A percentile compares a stretch with the other conserved stretches of the same genome.
Evolutionary conservation across 2,329 filamentous ascomycete species (phyloP).

Genomic region (Sarocladiaceae sp.): DNA sequence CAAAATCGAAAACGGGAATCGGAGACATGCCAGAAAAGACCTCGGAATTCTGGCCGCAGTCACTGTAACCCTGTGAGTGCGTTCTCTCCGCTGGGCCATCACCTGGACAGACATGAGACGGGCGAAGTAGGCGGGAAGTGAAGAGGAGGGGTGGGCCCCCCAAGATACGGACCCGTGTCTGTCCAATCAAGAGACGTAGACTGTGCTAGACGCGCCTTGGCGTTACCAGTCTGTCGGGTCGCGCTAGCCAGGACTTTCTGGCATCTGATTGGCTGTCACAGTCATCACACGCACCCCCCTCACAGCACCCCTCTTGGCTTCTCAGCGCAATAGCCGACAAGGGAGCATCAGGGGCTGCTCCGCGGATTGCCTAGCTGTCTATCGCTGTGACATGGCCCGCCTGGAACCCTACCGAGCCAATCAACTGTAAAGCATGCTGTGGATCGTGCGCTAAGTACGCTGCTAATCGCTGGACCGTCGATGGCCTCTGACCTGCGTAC

Average conservation of each 20-base stretch:
- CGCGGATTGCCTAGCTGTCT: background rate
- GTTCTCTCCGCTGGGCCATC: no score
- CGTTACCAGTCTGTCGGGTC: slow-evolving; percentile 32
- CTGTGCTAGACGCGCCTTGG: slow-evolving; percentile 21
- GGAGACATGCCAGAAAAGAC: no score
- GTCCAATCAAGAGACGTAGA: slow-evolving; percentile 22
- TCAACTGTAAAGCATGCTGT: background rate
- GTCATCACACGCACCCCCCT: slow-evolving; percentile 2
- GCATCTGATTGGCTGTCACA: slow-evolving; percentile 1
- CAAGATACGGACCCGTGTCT: slow-evolving; percentile 18
- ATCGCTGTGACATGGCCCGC: slow-evolving; percentile 1
- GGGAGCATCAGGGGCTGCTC: background rate
- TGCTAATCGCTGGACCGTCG: no score
- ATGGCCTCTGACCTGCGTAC: no score
- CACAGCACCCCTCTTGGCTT: slow-evolving; percentile 28
- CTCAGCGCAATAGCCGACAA: slow-evolving; percentile 5
- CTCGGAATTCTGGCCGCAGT: slow-evolving; percentile 3
- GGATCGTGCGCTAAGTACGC: no score
- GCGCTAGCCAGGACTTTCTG: slow-evolving; percentile 23
- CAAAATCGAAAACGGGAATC: no score
- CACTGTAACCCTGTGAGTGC: no score
- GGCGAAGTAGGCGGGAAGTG: slow-evolving; percentile 4
- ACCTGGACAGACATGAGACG: background rate
- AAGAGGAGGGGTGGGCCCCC: background rate
- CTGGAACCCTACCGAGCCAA: slow-evolving; percentile 1